Evolutionary conservation across 2,329 filamentous ascomycete genomes (phyloP).

Genomic region (Aspergillus fructus): DNA sequence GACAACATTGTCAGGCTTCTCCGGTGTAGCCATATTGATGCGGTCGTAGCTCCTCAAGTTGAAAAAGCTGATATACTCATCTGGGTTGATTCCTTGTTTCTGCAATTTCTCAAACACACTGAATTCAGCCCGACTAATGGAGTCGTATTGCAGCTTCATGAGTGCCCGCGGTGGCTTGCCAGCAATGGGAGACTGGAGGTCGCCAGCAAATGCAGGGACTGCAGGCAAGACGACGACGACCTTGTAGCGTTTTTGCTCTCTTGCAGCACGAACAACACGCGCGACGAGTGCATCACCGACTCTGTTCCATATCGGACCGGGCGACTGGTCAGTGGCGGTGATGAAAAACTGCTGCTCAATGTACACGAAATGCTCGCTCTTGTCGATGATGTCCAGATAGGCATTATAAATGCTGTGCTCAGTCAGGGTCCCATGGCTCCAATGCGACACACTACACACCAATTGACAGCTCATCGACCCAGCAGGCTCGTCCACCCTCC

Average conservation of each 20-base stretch:
- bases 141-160: conserved; percentile 1
- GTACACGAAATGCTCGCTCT: background rate
- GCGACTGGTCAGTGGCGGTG: background rate
- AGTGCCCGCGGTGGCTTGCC: background rate
- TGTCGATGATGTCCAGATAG: background rate
- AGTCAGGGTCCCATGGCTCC: background rate
- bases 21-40: background rate
- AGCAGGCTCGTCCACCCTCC: no score
- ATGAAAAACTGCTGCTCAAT: conserved; percentile 2
- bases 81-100: background rate
- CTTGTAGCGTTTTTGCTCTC: background rate
- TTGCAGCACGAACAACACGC: background rate
- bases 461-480: background rate
- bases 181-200: background rate
- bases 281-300: background rate
- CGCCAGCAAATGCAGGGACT: background rate
- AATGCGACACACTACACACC: background rate
- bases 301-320: background rate
- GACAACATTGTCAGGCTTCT: background rate
- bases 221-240: background rate
- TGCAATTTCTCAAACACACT: background rate
- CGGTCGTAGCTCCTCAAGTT: background rate
- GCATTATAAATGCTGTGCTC: background rate
- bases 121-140: background rate
- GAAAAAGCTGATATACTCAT: background rate